Evolutionary conservation across 306 rosid species (phyloP).

Genomic region (Quercus engelmannii): DNA sequence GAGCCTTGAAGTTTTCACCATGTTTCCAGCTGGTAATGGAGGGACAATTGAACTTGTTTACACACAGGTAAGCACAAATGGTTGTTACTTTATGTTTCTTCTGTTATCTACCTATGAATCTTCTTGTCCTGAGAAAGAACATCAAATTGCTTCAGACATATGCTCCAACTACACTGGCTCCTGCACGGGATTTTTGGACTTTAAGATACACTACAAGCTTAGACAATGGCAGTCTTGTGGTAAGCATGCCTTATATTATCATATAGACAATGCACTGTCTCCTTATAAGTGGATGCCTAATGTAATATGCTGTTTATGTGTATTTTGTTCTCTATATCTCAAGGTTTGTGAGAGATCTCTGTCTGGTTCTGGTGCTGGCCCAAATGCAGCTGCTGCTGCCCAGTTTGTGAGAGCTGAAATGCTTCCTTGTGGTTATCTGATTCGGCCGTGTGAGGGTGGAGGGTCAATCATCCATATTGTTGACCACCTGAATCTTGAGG

Average conservation of each 20-base stretch:
- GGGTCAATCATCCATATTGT: constrained; percentile 97
- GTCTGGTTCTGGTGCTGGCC: constrained; percentile 91
- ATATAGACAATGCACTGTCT: neutral
- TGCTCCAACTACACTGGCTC: constrained; percentile 96
- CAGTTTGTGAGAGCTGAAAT: constrained; percentile 83
- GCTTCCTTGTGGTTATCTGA: constrained; percentile 94
- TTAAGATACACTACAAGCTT: constrained; percentile 81
- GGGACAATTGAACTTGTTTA: constrained; percentile 91
- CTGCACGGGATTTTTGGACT: constrained; percentile 99
- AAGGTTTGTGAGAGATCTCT: constrained; percentile 97
- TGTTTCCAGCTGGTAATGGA: constrained; percentile 92
- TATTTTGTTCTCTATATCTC: neutral
- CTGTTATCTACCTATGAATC: neutral
- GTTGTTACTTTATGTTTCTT: neutral
- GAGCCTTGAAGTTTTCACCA: constrained; percentile 90
- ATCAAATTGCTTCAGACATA: constrained; percentile 49
- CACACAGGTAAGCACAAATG: constrained; percentile 61
- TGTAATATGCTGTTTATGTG: neutral
- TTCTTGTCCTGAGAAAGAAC: neutral
- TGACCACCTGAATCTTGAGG: constrained; percentile 97
- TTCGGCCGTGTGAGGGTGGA: constrained; percentile 98
- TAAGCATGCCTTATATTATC: constrained; percentile 28
- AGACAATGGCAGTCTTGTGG: constrained; percentile 96
- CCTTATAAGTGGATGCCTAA: neutral
- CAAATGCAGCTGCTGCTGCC: constrained; percentile 68